Conservation (phyloP, 2,329 filamentous ascomycete species). For the Aspergillus sp. region DNA sequence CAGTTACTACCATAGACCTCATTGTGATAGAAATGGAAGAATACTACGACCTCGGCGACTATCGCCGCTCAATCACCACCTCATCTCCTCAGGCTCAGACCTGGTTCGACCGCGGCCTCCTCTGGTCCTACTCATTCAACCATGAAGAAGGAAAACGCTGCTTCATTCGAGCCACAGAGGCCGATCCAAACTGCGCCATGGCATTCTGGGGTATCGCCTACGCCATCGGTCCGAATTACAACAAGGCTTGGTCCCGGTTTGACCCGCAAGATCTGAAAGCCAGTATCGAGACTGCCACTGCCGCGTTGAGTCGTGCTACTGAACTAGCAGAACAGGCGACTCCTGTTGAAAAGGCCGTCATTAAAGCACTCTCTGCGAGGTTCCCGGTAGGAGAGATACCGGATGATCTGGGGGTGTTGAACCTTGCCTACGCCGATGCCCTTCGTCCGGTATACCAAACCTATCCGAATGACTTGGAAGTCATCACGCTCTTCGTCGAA, state of each 20-base stretch:
- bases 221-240: conserved; percentile 67
- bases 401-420: conserved; percentile 48
- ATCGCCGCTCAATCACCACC: conserved; percentile 32
- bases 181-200: conserved; percentile 27
- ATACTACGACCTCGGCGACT: conserved; percentile 28
- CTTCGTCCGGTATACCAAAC: conserved; percentile 50
- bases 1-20: too few species aligned
- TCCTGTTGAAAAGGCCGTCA: conserved; percentile 57
- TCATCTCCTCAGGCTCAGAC: conserved; percentile 25
- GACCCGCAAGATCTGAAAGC: conserved; percentile 53
- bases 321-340: conserved; percentile 30
- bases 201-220: conserved; percentile 47
- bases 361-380: conserved; percentile 38
- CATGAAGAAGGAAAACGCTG: conserved; percentile 27
- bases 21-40: not conserved
- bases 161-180: conserved; percentile 21
- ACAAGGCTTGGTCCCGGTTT: conserved; percentile 70
- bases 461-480: conserved; percentile 54
- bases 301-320: conserved; percentile 40
- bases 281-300: conserved; percentile 42
- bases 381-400: conserved; percentile 51
- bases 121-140: conserved; percentile 36
- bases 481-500: conserved; percentile 58
- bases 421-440: conserved; percentile 54
- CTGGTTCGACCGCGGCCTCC: conserved; percentile 35